A percentile compares a stretch with the other conserved stretches of the same genome.
Evolutionary conservation across 352 stramenopile species (phyloP).

Genomic region (Phytophthora pseudosyringae): DNA sequence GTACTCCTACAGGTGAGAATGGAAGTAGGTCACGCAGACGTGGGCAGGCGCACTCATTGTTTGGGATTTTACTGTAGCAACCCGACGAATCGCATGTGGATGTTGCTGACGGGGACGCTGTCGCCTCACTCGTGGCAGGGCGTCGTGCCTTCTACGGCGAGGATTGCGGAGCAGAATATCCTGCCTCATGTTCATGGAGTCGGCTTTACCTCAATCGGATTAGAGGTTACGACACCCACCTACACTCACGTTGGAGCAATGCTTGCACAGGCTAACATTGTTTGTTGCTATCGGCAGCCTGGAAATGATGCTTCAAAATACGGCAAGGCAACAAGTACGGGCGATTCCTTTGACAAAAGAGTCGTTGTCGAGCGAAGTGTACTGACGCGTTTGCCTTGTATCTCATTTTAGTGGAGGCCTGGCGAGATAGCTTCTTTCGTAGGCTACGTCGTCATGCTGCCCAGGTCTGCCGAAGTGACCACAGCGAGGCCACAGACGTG

Average conservation of each 20-base stretch:
- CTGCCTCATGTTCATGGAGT: slow-evolving; percentile 70
- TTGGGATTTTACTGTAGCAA: slow-evolving; percentile 54
- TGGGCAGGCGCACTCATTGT: neutral
- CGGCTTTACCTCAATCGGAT: slow-evolving; percentile 83
- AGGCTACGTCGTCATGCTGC: slow-evolving; percentile 61
- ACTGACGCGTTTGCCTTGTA: neutral
- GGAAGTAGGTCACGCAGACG: neutral
- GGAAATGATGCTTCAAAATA: slow-evolving; percentile 88
- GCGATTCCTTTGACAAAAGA: neutral
- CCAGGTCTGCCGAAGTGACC: slow-evolving; percentile 58
- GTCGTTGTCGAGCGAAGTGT: neutral
- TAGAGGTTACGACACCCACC: slow-evolving; percentile 54
- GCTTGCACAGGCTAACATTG: slow-evolving; percentile 9
- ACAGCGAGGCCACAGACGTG: slow-evolving; percentile 17
- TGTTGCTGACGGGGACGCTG: slow-evolving; percentile 75
- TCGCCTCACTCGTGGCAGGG: slow-evolving; percentile 61
- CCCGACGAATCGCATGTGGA: slow-evolving; percentile 91
- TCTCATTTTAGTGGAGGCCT: slow-evolving; percentile 54
- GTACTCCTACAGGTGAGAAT: slow-evolving; percentile 64
- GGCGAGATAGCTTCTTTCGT: slow-evolving; percentile 66
- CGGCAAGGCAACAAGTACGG: slow-evolving; percentile 67
- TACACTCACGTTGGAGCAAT: neutral
- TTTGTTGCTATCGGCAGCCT: slow-evolving; percentile 41
- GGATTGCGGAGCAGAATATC: slow-evolving; percentile 74
- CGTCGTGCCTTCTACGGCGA: slow-evolving; percentile 61